Conservation (phyloP, 129 eudicot genomes). For the Rutidosis leptorrhynchoides region DNA sequence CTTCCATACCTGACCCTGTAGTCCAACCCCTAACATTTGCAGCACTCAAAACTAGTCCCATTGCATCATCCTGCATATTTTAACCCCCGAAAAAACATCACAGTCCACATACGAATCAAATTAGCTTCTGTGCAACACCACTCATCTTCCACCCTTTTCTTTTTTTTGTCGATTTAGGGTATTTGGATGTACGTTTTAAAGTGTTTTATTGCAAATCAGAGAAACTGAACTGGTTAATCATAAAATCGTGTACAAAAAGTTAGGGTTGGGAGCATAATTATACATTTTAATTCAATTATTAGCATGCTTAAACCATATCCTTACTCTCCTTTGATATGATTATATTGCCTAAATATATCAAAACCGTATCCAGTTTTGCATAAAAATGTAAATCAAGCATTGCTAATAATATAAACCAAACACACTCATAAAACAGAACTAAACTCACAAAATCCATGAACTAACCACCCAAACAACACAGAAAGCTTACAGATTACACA, state of each 20-base stretch:
- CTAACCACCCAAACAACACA: background rate
- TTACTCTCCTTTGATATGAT: background rate
- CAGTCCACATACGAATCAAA: background rate
- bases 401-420: background rate
- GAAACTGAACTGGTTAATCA: background rate
- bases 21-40: constrained; percentile 90
- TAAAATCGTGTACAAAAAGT: background rate
- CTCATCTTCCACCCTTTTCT: background rate
- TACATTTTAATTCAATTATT: background rate
- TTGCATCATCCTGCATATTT: constrained; percentile 69
- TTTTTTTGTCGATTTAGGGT: background rate
- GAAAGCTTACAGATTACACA: background rate
- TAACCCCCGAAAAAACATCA: background rate
- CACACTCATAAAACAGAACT: background rate
- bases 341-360: background rate
- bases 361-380: background rate
- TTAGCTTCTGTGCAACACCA: background rate
- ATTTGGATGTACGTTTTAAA: background rate
- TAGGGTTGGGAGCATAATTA: background rate
- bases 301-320: background rate
- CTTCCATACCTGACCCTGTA: constrained; percentile 44
- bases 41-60: constrained; percentile 94
- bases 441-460: background rate
- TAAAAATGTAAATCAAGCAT: too few species aligned
- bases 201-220: background rate